These are phyloP conservation scores for Pelargonium australe DNA, from an alignment of 441 rosid species.

Conservation along the genomic window DNA sequence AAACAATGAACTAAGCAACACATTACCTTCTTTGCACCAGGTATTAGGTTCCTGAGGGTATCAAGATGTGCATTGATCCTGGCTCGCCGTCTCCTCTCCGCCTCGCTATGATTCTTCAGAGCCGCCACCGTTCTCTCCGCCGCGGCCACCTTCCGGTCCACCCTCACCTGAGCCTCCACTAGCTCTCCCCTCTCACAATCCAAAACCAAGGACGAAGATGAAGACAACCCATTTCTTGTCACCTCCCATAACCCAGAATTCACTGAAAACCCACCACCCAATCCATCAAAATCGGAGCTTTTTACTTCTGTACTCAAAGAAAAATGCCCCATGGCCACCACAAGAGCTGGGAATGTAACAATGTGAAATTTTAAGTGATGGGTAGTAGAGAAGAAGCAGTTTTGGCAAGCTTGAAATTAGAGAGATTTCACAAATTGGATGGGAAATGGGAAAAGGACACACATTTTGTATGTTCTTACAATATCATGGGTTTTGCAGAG, in stretches of 20 bases:
- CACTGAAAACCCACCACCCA: constrained; percentile 11
- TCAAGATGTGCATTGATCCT: constrained; percentile 48
- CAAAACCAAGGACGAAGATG: constrained; percentile 32
- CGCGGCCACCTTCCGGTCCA: constrained; percentile 29
- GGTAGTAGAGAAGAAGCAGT: not conserved
- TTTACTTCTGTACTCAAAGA: constrained; percentile 4
- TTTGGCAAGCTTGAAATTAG: not conserved
- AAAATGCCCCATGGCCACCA: constrained; percentile 16
- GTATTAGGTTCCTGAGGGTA: constrained; percentile 40
- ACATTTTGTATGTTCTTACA: not conserved
- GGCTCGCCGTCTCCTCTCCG: constrained; percentile 45
- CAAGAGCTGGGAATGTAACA: too few species aligned
- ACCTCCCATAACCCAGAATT: constrained; percentile 8
- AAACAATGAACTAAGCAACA: not conserved
- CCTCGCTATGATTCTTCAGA: constrained; percentile 43
- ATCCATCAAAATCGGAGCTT: constrained; percentile 9
- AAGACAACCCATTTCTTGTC: constrained; percentile 20
- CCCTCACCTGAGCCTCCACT: constrained; percentile 31
- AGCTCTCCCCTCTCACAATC: constrained; percentile 41
- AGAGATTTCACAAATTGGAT: not conserved
- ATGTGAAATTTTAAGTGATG: too few species aligned
- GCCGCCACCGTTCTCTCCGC: constrained; percentile 35
- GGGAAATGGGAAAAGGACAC: not conserved
- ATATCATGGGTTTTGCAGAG: not conserved
- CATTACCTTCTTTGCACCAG: constrained; percentile 39